Conservation (phyloP, 805 yeast genomes). For the Yamadazyma paraphyllophila region DNA sequence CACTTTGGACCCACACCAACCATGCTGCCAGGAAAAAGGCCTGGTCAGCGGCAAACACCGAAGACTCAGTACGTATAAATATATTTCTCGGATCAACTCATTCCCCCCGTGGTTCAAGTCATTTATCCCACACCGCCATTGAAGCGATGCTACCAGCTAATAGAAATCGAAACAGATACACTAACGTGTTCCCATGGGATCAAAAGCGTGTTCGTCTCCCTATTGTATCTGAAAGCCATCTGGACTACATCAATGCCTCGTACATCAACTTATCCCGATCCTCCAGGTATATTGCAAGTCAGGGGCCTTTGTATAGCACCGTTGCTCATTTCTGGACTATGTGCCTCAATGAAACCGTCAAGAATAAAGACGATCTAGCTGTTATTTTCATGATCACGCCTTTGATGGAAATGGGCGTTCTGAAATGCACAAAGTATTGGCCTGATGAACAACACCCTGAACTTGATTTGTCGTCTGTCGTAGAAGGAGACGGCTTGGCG, state of each 20-base stretch:
- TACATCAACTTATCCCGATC: slow-evolving; percentile 19
- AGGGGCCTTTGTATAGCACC: slow-evolving; percentile 54
- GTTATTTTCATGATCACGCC: slow-evolving; percentile 50
- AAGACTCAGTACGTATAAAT: slow-evolving; percentile 15
- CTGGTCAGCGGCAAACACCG: slow-evolving; percentile 12
- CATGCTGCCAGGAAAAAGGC: slow-evolving; percentile 5
- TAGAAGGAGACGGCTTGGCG: slow-evolving; percentile 22
- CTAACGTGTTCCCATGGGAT: slow-evolving; percentile 43
- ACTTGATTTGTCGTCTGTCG: slow-evolving; percentile 19
- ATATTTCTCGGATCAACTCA: slow-evolving; percentile 4
- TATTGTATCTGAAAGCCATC: background rate
- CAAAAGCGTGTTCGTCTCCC: slow-evolving; percentile 32
- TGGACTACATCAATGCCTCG: slow-evolving; percentile 43
- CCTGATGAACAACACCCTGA: slow-evolving; percentile 21
- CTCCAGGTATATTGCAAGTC: slow-evolving; percentile 60
- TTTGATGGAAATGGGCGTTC: slow-evolving; percentile 39
- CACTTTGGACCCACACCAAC: slow-evolving; percentile 8
- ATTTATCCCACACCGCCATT: slow-evolving; percentile 3
- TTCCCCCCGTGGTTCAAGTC: background rate
- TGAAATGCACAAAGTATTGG: slow-evolving; percentile 46
- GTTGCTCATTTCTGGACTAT: slow-evolving; percentile 48
- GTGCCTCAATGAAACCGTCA: slow-evolving; percentile 36
- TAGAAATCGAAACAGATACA: slow-evolving; percentile 30
- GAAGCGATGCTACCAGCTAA: slow-evolving; percentile 11
- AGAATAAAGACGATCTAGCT: slow-evolving; percentile 22